These are phyloP conservation scores for Fusarium duplospermum DNA, from an alignment of 2,329 filamentous ascomycete species.

Conservation along the genomic window DNA sequence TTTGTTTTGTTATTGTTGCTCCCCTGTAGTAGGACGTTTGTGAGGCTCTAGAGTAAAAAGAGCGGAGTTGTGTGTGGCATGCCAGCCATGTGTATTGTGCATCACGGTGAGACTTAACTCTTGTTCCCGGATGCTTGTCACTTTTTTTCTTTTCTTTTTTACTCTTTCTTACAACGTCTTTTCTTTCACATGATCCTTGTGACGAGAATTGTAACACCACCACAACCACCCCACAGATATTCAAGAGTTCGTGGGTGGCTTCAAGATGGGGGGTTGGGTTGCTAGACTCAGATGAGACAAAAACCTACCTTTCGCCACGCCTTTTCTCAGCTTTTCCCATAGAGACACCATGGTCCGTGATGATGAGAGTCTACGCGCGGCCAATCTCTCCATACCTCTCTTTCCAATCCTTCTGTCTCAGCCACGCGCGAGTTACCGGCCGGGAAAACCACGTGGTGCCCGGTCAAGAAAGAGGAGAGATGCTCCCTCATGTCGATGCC, in stretches of 20 bases:
- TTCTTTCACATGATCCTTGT: not conserved
- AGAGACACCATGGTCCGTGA: not conserved
- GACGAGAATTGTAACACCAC: not conserved
- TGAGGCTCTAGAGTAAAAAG: conserved; percentile 2
- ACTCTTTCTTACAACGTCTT: not conserved
- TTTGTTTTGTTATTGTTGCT: not conserved
- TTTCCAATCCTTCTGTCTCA: conserved; percentile 6
- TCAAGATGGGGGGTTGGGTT: not conserved
- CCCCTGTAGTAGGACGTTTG: not conserved
- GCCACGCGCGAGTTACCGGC: not conserved
- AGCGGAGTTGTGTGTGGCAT: conserved; percentile 15
- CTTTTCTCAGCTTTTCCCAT: not conserved
- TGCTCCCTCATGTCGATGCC: not conserved
- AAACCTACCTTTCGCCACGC: not conserved
- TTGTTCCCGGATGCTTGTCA: not conserved
- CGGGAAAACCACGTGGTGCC: conserved; percentile 23
- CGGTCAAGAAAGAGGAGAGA: not conserved
- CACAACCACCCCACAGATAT: not conserved
- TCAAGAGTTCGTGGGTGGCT: not conserved
- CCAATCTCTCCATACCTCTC: not conserved
- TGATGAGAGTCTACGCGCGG: not conserved
- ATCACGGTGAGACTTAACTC: conserved; percentile 14
- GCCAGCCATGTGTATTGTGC: conserved; percentile 27
- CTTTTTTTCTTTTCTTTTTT: not conserved
- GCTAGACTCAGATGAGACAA: not conserved